Evolutionary conservation across 352 stramenopile species (phyloP).

Genomic region (Globisporangium lucens): DNA sequence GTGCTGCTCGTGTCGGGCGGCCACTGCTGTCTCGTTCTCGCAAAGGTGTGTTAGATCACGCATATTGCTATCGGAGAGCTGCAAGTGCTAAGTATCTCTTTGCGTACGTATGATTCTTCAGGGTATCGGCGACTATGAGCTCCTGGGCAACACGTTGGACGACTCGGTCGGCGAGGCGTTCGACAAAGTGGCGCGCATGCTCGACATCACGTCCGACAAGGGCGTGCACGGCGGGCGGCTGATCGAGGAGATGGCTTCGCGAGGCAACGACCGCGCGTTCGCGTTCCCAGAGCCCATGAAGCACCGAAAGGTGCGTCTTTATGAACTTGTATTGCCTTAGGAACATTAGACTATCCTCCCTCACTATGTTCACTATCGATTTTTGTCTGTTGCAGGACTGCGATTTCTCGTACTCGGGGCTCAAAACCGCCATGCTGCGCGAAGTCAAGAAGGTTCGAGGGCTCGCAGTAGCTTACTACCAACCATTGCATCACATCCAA

Average conservation of each 20-base stretch:
- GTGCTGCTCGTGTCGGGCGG: constrained; percentile 97
- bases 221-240: constrained; percentile 89
- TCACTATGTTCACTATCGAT: background rate
- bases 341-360: background rate
- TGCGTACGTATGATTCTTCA: constrained; percentile 25
- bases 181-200: constrained; percentile 97
- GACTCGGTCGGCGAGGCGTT: constrained; percentile 98
- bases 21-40: constrained; percentile 97
- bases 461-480: background rate
- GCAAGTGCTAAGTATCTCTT: background rate
- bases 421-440: constrained; percentile 96
- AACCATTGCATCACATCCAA: background rate
- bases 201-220: constrained; percentile 70
- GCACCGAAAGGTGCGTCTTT: constrained; percentile 42
- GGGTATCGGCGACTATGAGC: constrained; percentile 90
- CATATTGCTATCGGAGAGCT: background rate
- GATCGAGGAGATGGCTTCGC: constrained; percentile 91
- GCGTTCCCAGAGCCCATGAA: constrained; percentile 92
- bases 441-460: constrained; percentile 53
- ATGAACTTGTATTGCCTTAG: background rate
- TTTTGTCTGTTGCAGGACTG: constrained; percentile 67
- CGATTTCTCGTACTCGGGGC: constrained; percentile 97
- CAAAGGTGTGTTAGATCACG: constrained; percentile 30
- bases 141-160: constrained; percentile 96
- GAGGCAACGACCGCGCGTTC: constrained; percentile 90